A percentile compares a stretch with the other conserved stretches of the same genome.
phyloP scores from a whole-genome alignment of 2,329 filamentous ascomycete species.

The Neocatenulostroma microsporum region DNA sequence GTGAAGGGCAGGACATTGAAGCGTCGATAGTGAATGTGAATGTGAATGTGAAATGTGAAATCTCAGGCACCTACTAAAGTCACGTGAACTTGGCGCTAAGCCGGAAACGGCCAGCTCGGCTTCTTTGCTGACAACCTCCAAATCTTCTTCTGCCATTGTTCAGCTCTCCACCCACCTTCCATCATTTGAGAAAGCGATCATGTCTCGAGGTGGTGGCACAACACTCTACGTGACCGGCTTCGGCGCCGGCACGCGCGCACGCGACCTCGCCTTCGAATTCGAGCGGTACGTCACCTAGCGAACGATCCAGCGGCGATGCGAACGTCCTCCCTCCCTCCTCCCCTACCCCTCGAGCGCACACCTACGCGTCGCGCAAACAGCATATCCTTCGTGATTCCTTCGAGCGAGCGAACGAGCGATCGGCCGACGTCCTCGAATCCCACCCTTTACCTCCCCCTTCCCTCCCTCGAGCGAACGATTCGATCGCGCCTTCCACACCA shows the following conservation, averaged over 20 bases:
- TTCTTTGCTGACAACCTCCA: too few species aligned
- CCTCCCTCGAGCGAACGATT: slow-evolving; percentile 10
- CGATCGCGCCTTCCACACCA: slow-evolving; percentile 11
- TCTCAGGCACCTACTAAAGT: background rate
- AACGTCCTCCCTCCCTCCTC: slow-evolving; percentile 2
- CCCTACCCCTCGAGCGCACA: slow-evolving; percentile 4
- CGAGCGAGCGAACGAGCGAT: slow-evolving; percentile 8
- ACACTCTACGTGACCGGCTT: slow-evolving; percentile 99
- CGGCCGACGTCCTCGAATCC: slow-evolving; percentile 9
- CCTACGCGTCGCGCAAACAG: too few species aligned
- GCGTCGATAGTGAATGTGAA: too few species aligned
- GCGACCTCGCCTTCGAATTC: slow-evolving; percentile 99
- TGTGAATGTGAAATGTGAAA: too few species aligned
- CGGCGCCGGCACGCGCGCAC: slow-evolving; percentile 94
- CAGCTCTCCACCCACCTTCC: too few species aligned
- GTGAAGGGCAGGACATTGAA: too few species aligned
- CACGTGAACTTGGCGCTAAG: too few species aligned
- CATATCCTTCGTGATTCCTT: background rate
- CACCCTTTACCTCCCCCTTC: slow-evolving; percentile 17
- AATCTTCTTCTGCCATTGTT: background rate
- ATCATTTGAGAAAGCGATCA: too few species aligned
- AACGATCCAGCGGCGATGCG: slow-evolving; percentile 3
- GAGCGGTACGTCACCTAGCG: slow-evolving; percentile 78
- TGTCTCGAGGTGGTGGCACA: slow-evolving; percentile 81
- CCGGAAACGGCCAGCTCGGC: too few species aligned